Conservation (phyloP, 2,329 filamentous ascomycete genomes). For the Diaporthe humulicola region DNA sequence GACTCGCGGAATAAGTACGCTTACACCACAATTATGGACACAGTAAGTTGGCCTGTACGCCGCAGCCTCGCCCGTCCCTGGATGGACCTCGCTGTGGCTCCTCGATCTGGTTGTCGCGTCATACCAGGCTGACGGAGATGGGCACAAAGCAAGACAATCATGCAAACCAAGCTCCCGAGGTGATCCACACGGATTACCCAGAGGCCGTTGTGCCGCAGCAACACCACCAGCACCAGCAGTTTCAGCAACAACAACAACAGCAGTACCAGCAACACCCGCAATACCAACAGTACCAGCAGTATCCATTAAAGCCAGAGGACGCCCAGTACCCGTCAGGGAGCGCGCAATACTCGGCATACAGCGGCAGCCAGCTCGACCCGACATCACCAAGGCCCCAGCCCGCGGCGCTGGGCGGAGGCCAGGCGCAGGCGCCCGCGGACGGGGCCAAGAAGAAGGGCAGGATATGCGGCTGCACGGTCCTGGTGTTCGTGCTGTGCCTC, state of each 20-base stretch:
- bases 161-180: conserved; percentile 38
- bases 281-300: conserved; percentile 32
- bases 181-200: conserved; percentile 27
- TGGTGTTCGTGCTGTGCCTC: conserved; percentile 57
- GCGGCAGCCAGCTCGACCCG: conserved; percentile 32
- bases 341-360: conserved; percentile 34
- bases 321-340: not conserved
- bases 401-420: not conserved
- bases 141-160: conserved; percentile 27
- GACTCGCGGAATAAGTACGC: conserved; percentile 6
- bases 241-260: conserved; percentile 5
- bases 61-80: not conserved
- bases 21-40: conserved; percentile 17
- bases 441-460: conserved; percentile 32
- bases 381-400: conserved; percentile 29
- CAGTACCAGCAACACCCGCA: conserved; percentile 26
- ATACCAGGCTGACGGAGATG: conserved; percentile 15
- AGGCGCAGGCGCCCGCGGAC: not conserved
- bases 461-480: conserved; percentile 53
- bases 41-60: conserved; percentile 1
- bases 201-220: conserved; percentile 29
- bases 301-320: conserved; percentile 32
- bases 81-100: not conserved
- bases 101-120: not conserved
- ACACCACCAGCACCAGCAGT: conserved; percentile 13